Evolutionary conservation across 2,329 filamentous ascomycete genomes (phyloP), one percentile per base, ranked within the genome.

Genomic region (Lithohypha guttulata): DNA sequence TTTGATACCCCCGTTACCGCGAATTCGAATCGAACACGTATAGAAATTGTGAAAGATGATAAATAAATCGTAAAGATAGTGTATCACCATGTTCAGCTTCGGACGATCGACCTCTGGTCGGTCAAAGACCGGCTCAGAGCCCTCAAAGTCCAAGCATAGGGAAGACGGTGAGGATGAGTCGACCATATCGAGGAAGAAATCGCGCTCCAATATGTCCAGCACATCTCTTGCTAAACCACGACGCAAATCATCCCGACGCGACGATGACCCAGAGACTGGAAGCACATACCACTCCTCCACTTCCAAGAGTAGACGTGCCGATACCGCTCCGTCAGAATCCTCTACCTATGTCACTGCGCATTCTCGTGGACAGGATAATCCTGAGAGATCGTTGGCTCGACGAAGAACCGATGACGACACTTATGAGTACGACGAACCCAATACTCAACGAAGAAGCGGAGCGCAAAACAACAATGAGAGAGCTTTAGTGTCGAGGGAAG

Each of bases 71-170:
- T 11, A 22, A 20, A 5, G 13, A 3, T 4, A 25, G 11, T 23
- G n/a, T 22, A 6, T 19, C 26, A 31, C 22, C 35, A 39, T 39
- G 35, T 39, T 39, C 20, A 39, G 27, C 17, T 39, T 39, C 20
- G 35, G 42, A n/a, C 48, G 48, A 40, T 49, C 49, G 20, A 47
- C 41, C 38, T 50, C 49, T 27, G 44, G 42, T 28, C 46, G 49
- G 32, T 42, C 35, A 18, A 46, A 42, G 33, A 20, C 38, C 28
- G 47, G 41, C 25, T 50, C 44, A 26, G 45, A 51, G 34, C 27
- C 41, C 18, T 45, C 42, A 8, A 45, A 29, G 32, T 40, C 48
- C 30, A 42, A 46, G 31, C 41, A 30, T n/a, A 31, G 43, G 38
- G 21, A 31, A 8, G 15, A 29, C 7, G 37, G 40, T 21, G 46